These are phyloP conservation scores for Fragaria iinumae DNA, from an alignment of 306 rosid species.

Conservation along the genomic window DNA sequence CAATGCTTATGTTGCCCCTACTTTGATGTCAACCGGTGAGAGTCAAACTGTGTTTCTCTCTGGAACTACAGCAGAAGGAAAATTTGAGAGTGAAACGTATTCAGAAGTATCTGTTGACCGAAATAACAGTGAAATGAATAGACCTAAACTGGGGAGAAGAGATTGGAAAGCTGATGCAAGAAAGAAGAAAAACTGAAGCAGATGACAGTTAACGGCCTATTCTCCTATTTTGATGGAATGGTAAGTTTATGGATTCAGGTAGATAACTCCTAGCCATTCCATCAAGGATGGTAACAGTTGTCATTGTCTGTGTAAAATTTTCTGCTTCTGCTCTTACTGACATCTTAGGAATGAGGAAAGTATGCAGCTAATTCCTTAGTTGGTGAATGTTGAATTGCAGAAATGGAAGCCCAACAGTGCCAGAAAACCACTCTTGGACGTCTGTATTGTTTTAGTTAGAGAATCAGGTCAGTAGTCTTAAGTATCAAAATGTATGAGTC, in stretches of 20 bases:
- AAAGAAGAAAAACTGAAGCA: constrained; percentile 53
- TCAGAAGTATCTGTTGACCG: constrained; percentile 30
- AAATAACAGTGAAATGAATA: constrained; percentile 34
- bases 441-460: neutral
- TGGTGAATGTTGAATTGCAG: neutral
- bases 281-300: constrained; percentile 1
- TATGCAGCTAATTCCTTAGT: constrained; percentile 15
- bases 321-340: constrained; percentile 26
- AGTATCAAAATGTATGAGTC: constrained; percentile 8
- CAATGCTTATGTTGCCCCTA: constrained; percentile 32
- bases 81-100: constrained; percentile 28
- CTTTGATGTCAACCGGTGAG: constrained; percentile 28
- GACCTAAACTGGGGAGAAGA: constrained; percentile 50
- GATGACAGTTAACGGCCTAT: constrained; percentile 22
- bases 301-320: constrained; percentile 26
- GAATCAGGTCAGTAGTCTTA: constrained; percentile 1
- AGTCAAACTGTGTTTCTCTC: constrained; percentile 31
- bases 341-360: constrained; percentile 17
- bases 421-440: constrained; percentile 4
- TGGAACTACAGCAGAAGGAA: constrained; percentile 34
- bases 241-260: neutral
- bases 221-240: constrained; percentile 10
- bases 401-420: constrained; percentile 2
- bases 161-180: constrained; percentile 97
- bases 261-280: neutral